Base-by-base conservation (phyloP, 345 rosid genomes). In the Psidium friedrichsthalianum region DNA sequence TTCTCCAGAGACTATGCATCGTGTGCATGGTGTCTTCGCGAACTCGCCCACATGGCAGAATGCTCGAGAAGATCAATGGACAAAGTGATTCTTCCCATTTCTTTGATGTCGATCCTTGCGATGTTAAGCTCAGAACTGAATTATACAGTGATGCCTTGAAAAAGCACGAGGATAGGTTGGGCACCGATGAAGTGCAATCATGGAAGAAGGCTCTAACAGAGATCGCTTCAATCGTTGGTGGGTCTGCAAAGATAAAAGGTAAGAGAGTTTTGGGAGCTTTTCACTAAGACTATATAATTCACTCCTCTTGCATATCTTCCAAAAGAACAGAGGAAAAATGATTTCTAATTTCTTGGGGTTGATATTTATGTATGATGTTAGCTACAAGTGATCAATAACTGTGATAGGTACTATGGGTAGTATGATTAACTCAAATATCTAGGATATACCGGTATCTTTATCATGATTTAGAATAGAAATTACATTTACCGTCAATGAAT, bases 1-100 rank as follows among this genome's bases (percentile, higher is more conserved):
- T 84, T 84, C 80, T 84, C 85, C 51, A 25, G 4, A 59, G 85
- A 47, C 27, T 83, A 83, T 83, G 85, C 85, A 18, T 58, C 85
- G 18, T 58, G 85, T 3, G 47, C 42, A n/a, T 83, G 74, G 78
- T 83, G 78, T 59, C 85, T 83, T 8, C 7, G 58, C 25, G 78
- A 83, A 52, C 36, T 83, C 0, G 36, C 54, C 52, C 32, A 47
- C 69, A 57, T 83, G 29, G 24, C 32, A 11, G 74, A 47, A 51
- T 57, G 85, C 56, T 82, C 5, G 0, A 83, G 76, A 27, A 25
- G 58, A 29, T 82, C 83, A 44, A 29, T 1, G 5, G 8, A 61
- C 74, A 61, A 61, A 61, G 74, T 61, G 42, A 61, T 61, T 8
- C 42, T 61, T 61, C 74, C 74, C 74, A 61, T 61, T 61, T 61